Base-by-base conservation (phyloP, 1,284 basidiomycete species). In the Ganoderma meredithae region DNA sequence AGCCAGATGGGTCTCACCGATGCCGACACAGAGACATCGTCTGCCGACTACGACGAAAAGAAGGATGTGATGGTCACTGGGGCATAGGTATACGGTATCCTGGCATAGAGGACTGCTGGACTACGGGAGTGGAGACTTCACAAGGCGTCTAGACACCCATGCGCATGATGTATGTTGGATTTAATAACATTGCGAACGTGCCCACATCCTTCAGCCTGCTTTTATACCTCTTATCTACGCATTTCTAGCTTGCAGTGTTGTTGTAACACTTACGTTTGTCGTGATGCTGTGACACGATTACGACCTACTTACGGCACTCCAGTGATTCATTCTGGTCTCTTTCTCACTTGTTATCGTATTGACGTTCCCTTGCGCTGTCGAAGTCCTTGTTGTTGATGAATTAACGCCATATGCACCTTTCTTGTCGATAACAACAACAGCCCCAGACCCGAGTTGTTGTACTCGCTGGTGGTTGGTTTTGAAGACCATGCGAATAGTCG, bases 1-100 rank as follows among this genome's bases (percentile, higher is more conserved):
- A 83, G 85, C 10, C 82, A 79, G 61, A 91, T 94, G 90, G 93
- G 93, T 62, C 76, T 86, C 67, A 43, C 25, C 22, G 67, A 66
- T 27, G 62, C 67, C 19, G 67, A 70, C 58, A 66, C 63, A 5
- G 68, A 64, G 49, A 68, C 67, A 3, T 25, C 69, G 33, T 66
- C 69, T n/a, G 60, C 70, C 2, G 64, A 36, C 3, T 60, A 40
- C 40, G 72, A 73, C 52, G 69, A 73, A 53, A 71, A 71, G 68
- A 65, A 66, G 68, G 59, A 31, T 8, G 27, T 9, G 13, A 31
- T 17, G n/a, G 43, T 64, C 12, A 15, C 58, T 17, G 8, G 60
- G 33, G 67, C 44, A 41, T 68, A 60, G 58, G 27, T 58, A 31
- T 17, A 19, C 22, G 12, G 31, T 43, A 15, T 27, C 17, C 13